Percentiles rank a stretch among this genome's conserved stretches.
Evolutionary conservation across 495 filamentous ascomycete species (phyloP).

Genomic region (Penicillium antarcticum): DNA sequence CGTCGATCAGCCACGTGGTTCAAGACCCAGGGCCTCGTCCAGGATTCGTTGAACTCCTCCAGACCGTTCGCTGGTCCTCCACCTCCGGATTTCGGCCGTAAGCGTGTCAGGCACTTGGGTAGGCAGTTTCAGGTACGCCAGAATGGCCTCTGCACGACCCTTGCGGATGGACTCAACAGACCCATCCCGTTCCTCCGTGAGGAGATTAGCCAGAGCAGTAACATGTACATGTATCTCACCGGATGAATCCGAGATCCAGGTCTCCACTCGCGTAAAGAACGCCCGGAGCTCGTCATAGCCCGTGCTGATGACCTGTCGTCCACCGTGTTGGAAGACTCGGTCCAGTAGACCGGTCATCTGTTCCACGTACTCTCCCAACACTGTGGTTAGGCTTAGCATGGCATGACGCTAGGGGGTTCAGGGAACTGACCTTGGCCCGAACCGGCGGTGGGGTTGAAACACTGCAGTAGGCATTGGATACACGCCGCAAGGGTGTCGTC

Average conservation of each 20-base stretch:
- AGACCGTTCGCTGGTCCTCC: constrained; percentile 38
- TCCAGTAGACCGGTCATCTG: constrained; percentile 30
- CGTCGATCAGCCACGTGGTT: constrained; percentile 29
- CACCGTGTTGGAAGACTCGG: constrained; percentile 33
- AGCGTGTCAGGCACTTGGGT: constrained; percentile 23
- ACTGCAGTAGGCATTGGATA: constrained; percentile 44
- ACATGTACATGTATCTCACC: constrained; percentile 24
- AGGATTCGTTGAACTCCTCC: constrained; percentile 34
- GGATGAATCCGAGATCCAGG: constrained; percentile 18
- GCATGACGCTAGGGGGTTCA: constrained; percentile 27
- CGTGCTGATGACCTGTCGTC: constrained; percentile 38
- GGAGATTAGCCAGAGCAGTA: constrained; percentile 27
- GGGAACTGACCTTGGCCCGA: constrained; percentile 29
- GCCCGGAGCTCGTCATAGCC: constrained; percentile 42
- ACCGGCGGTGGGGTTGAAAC: constrained; percentile 34
- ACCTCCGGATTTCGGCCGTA: constrained; percentile 21
- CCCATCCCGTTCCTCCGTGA: constrained; percentile 33
- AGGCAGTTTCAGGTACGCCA: constrained; percentile 33
- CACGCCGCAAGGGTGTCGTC: constrained; percentile 47
- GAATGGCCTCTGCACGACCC: constrained; percentile 37
- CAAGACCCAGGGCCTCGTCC: constrained; percentile 33
- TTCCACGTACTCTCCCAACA: constrained; percentile 29
- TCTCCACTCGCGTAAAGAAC: constrained; percentile 35
- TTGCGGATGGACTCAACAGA: constrained; percentile 40
- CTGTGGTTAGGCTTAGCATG: constrained; percentile 30